Conservation (phyloP, 345 rosid genomes). For the Populus simonii region DNA sequence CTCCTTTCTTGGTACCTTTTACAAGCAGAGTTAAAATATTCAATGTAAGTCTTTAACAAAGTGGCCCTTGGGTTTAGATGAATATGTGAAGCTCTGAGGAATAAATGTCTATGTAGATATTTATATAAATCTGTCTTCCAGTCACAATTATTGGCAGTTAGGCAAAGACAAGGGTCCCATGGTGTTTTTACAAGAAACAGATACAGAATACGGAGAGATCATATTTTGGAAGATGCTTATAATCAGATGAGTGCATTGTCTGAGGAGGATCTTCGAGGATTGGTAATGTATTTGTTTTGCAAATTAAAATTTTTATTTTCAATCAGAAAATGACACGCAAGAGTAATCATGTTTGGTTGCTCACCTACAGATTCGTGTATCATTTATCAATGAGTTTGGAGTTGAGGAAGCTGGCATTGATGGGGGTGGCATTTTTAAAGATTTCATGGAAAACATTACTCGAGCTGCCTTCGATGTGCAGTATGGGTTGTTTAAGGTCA, state of each 20-base stretch:
- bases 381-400: slow-evolving; percentile 94
- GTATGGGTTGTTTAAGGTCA: slow-evolving; percentile 96
- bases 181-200: slow-evolving; percentile 75
- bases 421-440: slow-evolving; percentile 99
- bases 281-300: slow-evolving; percentile 44
- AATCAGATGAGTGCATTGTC: slow-evolving; percentile 92
- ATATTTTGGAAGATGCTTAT: slow-evolving; percentile 94
- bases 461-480: slow-evolving; percentile 98
- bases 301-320: slow-evolving; percentile 6
- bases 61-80: neutral
- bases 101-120: neutral
- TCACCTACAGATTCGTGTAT: slow-evolving; percentile 76
- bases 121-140: slow-evolving; percentile 27
- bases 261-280: slow-evolving; percentile 92
- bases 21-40: slow-evolving; percentile 94
- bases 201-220: slow-evolving; percentile 92
- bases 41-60: slow-evolving; percentile 56
- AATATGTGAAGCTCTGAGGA: neutral
- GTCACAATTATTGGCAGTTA: slow-evolving; percentile 70
- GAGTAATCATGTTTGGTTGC: slow-evolving; percentile 19
- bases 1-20: slow-evolving; percentile 95
- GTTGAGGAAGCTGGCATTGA: slow-evolving; percentile 99
- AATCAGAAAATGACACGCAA: slow-evolving; percentile 2
- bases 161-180: slow-evolving; percentile 72
- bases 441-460: slow-evolving; percentile 97